These are phyloP conservation scores for Emericellopsis cladophorae DNA, from an alignment of 2,329 filamentous ascomycete species.

Conservation along the genomic window DNA sequence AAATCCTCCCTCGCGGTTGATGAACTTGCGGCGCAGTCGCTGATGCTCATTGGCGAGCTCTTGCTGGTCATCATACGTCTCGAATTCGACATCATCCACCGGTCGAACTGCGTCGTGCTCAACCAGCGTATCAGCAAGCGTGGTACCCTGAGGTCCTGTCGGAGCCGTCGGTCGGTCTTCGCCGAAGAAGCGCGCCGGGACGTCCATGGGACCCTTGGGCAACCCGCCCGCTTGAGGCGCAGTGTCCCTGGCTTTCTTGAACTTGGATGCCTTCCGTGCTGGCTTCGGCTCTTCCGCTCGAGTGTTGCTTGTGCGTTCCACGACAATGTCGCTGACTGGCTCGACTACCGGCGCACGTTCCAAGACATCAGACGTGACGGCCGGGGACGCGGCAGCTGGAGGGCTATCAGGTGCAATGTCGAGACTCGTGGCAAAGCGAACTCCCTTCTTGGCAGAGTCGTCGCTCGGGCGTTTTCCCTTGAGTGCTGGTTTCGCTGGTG, in stretches of 20 bases:
- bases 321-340: slow-evolving; percentile 37
- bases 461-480: slow-evolving; percentile 6
- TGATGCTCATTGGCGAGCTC: slow-evolving; percentile 79
- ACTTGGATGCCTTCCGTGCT: slow-evolving; percentile 32
- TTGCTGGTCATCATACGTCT: slow-evolving; percentile 55
- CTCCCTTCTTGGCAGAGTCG: slow-evolving; percentile 47
- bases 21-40: slow-evolving; percentile 67
- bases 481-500: slow-evolving; percentile 18
- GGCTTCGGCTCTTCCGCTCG: slow-evolving; percentile 6
- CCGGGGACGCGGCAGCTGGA: slow-evolving; percentile 4
- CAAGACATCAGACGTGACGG: slow-evolving; percentile 4
- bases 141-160: slow-evolving; percentile 35
- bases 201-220: slow-evolving; percentile 29
- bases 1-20: slow-evolving; percentile 75
- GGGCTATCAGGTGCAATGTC: slow-evolving; percentile 47
- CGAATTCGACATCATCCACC: slow-evolving; percentile 45
- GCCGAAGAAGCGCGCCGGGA: slow-evolving; percentile 25
- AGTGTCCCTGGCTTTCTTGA: slow-evolving; percentile 29
- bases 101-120: slow-evolving; percentile 31
- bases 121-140: slow-evolving; percentile 47
- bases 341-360: slow-evolving; percentile 23
- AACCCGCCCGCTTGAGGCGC: slow-evolving; percentile 6
- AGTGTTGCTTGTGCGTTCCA: slow-evolving; percentile 26
- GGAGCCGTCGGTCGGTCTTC: slow-evolving; percentile 24
- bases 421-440: slow-evolving; percentile 65